These are phyloP conservation scores for Cryptococcus sp. DNA, from an alignment of 1,284 basidiomycete species.

Conservation along the genomic window DNA sequence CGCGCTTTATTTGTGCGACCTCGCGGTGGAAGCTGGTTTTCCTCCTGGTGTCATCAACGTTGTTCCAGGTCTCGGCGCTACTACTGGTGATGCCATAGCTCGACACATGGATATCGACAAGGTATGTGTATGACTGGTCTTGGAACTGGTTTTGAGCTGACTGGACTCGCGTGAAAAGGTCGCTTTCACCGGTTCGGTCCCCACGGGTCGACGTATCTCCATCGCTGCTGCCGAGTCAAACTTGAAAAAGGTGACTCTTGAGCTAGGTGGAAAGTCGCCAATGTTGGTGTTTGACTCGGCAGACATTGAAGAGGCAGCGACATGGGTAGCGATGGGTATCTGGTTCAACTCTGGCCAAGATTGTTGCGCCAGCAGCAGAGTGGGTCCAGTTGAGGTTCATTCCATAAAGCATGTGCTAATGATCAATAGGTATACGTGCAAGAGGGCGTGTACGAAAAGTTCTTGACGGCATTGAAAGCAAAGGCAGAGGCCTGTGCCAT, in stretches of 20 bases:
- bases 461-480: constrained; percentile 66
- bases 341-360: constrained; percentile 44
- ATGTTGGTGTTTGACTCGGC: constrained; percentile 56
- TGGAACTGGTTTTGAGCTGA: neutral
- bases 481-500: constrained; percentile 71
- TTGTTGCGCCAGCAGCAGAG: constrained; percentile 67
- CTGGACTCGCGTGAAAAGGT: constrained; percentile 33
- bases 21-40: constrained; percentile 61
- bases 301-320: constrained; percentile 73
- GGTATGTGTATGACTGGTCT: constrained; percentile 19
- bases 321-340: constrained; percentile 45
- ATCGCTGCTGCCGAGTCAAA: constrained; percentile 79
- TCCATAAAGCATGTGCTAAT: too few relatives aligned
- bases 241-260: constrained; percentile 67
- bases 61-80: constrained; percentile 73
- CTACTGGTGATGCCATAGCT: constrained; percentile 81
- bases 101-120: constrained; percentile 79
- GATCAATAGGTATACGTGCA: constrained; percentile 66
- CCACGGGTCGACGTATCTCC: constrained; percentile 82
- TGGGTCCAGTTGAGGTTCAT: constrained; percentile 40
- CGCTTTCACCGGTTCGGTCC: constrained; percentile 62
- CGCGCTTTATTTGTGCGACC: constrained; percentile 63
- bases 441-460: constrained; percentile 78
- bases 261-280: constrained; percentile 59
- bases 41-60: constrained; percentile 93